Conservation (phyloP, 345 rosid genomes). For the Brassica carinata region DNA sequence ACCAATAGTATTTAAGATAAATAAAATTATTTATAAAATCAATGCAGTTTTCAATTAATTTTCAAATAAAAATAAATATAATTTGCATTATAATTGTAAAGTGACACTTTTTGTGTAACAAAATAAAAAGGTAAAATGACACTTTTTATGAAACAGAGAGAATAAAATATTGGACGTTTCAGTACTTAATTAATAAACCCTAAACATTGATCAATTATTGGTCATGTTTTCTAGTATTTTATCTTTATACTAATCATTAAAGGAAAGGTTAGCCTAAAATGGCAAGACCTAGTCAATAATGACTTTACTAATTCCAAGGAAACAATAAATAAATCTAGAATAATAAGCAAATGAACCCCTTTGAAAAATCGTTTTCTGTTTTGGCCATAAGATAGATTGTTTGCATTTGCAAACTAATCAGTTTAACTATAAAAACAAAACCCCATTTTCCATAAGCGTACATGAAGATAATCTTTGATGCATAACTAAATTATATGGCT, state of each 20-base stretch:
- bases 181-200: neutral
- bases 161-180: neutral
- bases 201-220: constrained; percentile 19
- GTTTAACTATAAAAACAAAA: neutral
- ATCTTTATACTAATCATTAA: neutral
- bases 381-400: neutral
- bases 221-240: constrained; percentile 14
- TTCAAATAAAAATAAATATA: too few relatives aligned
- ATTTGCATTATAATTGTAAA: too few relatives aligned
- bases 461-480: neutral
- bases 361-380: neutral
- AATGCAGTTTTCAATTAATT: too few relatives aligned
- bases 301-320: constrained; percentile 2
- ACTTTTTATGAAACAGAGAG: too few relatives aligned
- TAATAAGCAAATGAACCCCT: neutral
- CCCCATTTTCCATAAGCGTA: neutral
- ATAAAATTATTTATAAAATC: too few relatives aligned
- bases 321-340: neutral
- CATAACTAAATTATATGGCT: neutral
- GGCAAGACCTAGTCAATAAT: constrained; percentile 3
- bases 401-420: neutral
- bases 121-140: too few relatives aligned
- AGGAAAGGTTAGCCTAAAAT: constrained; percentile 23
- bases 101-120: too few relatives aligned
- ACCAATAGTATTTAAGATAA: too few relatives aligned